Evolutionary conservation across 164 flowering plant species (phyloP).

Genomic region (Piper betle): DNA sequence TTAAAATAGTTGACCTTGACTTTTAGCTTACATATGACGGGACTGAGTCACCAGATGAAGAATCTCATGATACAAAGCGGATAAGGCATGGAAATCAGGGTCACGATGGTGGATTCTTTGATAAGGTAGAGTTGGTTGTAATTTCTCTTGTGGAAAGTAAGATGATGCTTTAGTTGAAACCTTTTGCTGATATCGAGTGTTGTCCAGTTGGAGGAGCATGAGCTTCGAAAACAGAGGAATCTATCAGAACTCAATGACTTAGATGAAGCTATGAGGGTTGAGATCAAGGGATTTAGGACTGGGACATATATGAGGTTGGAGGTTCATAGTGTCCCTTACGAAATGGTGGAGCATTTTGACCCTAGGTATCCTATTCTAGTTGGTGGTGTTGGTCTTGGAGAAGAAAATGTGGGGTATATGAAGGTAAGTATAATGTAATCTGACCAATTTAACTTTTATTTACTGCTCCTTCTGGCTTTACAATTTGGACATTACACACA

Average conservation of each 20-base stretch:
- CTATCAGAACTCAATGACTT: constrained; percentile 72
- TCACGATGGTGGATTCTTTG: constrained; percentile 45
- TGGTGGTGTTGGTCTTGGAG: constrained; percentile 85
- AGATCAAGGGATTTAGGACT: constrained; percentile 81
- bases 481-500: no score
- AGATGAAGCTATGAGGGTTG: constrained; percentile 70
- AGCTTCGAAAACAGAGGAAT: constrained; percentile 71
- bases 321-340: constrained; percentile 75
- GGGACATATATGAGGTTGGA: constrained; percentile 88
- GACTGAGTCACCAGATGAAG: constrained; percentile 60
- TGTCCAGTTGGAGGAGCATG: constrained; percentile 81
- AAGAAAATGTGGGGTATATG: constrained; percentile 92
- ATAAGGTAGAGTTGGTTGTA: constrained; percentile 42
- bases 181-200: neutral
- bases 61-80: constrained; percentile 21
- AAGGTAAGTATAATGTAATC: constrained; percentile 42
- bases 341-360: constrained; percentile 95
- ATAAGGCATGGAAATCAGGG: constrained; percentile 22
- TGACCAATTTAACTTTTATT: neutral
- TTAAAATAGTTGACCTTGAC: constrained; percentile 36
- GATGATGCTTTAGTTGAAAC: neutral
- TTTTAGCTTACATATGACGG: constrained; percentile 41
- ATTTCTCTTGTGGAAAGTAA: neutral
- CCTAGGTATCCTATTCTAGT: constrained; percentile 81
- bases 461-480: no score